phyloP scores from a whole-genome alignment of 257 asterid species.

The Solanum habrochaites region DNA sequence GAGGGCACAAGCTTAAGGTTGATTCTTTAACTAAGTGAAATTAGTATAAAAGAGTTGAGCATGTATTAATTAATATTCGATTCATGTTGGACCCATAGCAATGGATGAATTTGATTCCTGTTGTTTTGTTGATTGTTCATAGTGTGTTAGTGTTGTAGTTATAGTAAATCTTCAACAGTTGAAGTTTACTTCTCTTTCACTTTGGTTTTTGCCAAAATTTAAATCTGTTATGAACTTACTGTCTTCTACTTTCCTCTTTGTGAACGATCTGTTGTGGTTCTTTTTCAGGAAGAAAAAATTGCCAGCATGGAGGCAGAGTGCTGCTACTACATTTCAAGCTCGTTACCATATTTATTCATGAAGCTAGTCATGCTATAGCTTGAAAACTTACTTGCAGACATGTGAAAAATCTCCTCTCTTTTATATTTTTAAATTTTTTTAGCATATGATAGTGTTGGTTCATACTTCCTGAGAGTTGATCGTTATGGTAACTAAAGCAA shows the following conservation, averaged over 20 bases:
- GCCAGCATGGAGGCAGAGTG: slow-evolving; percentile 31
- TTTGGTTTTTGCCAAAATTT: not conserved
- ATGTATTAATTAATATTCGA: not conserved
- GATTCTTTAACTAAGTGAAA: not conserved
- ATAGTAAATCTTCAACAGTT: not conserved
- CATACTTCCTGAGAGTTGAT: not conserved
- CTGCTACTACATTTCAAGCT: slow-evolving; percentile 30
- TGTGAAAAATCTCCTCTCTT: slow-evolving; percentile 1
- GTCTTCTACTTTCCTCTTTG: not conserved
- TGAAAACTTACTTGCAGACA: slow-evolving; percentile 35
- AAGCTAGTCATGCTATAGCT: slow-evolving; percentile 39
- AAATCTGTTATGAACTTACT: not conserved
- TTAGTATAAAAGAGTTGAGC: not conserved
- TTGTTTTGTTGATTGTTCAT: not conserved
- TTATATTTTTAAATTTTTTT: not conserved
- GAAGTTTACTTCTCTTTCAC: not conserved
- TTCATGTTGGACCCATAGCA: not conserved
- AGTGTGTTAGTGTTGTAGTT: not conserved
- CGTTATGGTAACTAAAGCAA: not conserved
- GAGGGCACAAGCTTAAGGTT: not conserved
- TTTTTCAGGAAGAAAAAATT: too few species aligned
- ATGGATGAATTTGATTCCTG: not conserved
- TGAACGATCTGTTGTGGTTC: not conserved
- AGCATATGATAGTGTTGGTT: not conserved
- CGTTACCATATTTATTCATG: slow-evolving; percentile 27